phyloP scores from a whole-genome alignment of 257 asterid genomes.

The Solanum verrucosum region DNA sequence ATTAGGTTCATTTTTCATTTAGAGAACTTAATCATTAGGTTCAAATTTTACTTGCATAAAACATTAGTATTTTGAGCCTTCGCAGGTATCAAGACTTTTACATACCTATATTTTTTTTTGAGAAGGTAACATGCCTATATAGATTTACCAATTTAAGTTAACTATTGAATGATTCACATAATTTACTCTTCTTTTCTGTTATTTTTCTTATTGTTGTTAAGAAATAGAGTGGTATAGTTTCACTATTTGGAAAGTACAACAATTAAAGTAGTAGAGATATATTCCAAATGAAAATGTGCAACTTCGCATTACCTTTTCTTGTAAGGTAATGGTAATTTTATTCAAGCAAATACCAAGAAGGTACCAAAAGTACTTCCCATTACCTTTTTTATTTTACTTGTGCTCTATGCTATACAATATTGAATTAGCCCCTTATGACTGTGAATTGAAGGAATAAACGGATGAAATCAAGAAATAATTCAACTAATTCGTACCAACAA shows the following conservation, averaged over 20 bases:
- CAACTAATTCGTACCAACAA: not conserved
- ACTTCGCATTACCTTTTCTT: not conserved
- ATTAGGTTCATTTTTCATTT: not conserved
- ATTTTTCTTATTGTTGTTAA: not conserved
- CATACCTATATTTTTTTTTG: not conserved
- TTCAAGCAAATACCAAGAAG: not conserved
- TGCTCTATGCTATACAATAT: not conserved
- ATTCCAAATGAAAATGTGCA: not conserved
- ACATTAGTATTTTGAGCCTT: not conserved
- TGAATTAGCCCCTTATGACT: not conserved
- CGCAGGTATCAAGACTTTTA: not conserved
- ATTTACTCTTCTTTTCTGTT: not conserved
- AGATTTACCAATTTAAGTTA: not conserved
- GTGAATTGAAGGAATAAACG: not conserved
- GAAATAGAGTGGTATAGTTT: not conserved
- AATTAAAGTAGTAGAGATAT: not conserved
- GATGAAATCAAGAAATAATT: not conserved
- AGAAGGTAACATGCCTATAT: not conserved
- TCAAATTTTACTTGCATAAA: not conserved
- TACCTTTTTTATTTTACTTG: not conserved
- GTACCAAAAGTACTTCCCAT: not conserved
- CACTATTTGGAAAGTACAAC: not conserved
- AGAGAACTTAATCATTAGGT: not conserved
- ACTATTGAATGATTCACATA: not conserved
- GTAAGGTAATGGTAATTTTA: not conserved